These are phyloP conservation scores for Elasticomyces elasticus DNA, from an alignment of 495 filamentous ascomycete genomes.

Conservation along the genomic window DNA sequence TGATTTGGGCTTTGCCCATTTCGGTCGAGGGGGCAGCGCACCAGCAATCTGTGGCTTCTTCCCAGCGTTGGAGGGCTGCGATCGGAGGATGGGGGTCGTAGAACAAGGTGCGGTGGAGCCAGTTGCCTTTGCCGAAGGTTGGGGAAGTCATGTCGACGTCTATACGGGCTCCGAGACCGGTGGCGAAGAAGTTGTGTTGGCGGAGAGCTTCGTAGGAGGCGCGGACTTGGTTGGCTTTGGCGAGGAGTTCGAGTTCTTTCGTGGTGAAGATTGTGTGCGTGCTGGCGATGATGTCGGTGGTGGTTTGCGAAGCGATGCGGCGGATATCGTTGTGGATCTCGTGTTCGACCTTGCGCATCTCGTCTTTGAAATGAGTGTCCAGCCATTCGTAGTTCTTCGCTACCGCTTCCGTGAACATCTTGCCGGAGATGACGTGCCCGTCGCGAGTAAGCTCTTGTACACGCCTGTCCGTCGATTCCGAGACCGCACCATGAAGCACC, in stretches of 20 bases:
- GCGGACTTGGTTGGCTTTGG: slow-evolving; percentile 20
- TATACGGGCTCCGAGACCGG: slow-evolving; percentile 26
- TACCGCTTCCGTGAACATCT: slow-evolving; percentile 5
- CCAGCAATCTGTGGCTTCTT: slow-evolving; percentile 58
- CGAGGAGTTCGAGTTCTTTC: slow-evolving; percentile 12
- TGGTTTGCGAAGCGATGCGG: background rate
- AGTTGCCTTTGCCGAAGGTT: slow-evolving; percentile 9
- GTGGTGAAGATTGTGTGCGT: background rate
- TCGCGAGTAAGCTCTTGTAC: background rate
- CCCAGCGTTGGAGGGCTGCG: slow-evolving; percentile 45
- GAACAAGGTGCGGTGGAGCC: background rate
- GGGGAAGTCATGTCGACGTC: slow-evolving; percentile 27
- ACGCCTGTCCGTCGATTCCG: background rate
- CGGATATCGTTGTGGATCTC: background rate
- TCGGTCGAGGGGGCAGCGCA: slow-evolving; percentile 37
- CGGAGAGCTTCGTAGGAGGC: slow-evolving; percentile 19
- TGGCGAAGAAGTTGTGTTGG: slow-evolving; percentile 30
- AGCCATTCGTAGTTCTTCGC: slow-evolving; percentile 9
- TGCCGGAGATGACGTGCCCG: background rate
- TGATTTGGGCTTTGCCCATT: slow-evolving; percentile 35
- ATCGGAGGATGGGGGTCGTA: slow-evolving; percentile 20
- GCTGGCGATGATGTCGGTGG: background rate
- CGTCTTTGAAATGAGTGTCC: background rate
- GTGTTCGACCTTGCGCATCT: slow-evolving; percentile 5
- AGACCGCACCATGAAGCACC: background rate